These are phyloP conservation scores for Bertia moriformis DNA, from an alignment of 2,329 filamentous ascomycete genomes.

Conservation along the genomic window DNA sequence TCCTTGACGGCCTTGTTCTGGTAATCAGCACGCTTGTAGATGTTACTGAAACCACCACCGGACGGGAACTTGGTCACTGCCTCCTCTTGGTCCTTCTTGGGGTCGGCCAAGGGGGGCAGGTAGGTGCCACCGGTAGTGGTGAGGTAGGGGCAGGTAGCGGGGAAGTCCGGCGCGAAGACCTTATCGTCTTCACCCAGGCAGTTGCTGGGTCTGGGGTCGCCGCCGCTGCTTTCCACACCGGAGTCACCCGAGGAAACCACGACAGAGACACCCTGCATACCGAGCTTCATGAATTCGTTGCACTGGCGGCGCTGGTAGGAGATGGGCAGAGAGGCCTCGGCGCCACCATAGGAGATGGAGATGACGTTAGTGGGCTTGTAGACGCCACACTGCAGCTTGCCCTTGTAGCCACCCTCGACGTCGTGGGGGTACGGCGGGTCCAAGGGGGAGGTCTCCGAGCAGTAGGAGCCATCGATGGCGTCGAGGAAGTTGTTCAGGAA, in stretches of 20 bases:
- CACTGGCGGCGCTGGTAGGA: slow-evolving; percentile 37
- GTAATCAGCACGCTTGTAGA: slow-evolving; percentile 24
- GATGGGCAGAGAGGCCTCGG: slow-evolving; percentile 34
- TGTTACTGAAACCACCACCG: slow-evolving; percentile 24
- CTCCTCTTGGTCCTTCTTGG: slow-evolving; percentile 6
- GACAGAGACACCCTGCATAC: slow-evolving; percentile 29
- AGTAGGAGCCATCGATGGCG: slow-evolving; percentile 36
- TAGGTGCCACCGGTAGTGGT: slow-evolving; percentile 24
- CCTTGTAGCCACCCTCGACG: slow-evolving; percentile 9
- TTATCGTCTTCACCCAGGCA: slow-evolving; percentile 19
- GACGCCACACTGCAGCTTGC: slow-evolving; percentile 22
- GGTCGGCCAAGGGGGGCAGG: slow-evolving; percentile 9
- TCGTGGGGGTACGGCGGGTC: slow-evolving; percentile 35
- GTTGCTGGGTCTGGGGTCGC: slow-evolving; percentile 18
- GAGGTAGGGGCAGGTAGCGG: slow-evolving; percentile 33
- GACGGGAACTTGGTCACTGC: slow-evolving; percentile 17
- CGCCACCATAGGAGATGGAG: slow-evolving; percentile 38
- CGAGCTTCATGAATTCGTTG: slow-evolving; percentile 35
- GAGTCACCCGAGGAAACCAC: slow-evolving; percentile 31
- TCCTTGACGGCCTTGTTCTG: slow-evolving; percentile 21
- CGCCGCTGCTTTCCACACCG: slow-evolving; percentile 22
- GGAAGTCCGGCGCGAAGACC: slow-evolving; percentile 32
- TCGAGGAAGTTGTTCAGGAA: slow-evolving; percentile 32
- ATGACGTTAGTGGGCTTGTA: slow-evolving; percentile 40
- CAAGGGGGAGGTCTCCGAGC: slow-evolving; percentile 21